A percentile compares a stretch with the other conserved stretches of the same genome.
Evolutionary conservation across 1,139 yeast genomes (phyloP).

Genomic region (Pichia cactophila): DNA sequence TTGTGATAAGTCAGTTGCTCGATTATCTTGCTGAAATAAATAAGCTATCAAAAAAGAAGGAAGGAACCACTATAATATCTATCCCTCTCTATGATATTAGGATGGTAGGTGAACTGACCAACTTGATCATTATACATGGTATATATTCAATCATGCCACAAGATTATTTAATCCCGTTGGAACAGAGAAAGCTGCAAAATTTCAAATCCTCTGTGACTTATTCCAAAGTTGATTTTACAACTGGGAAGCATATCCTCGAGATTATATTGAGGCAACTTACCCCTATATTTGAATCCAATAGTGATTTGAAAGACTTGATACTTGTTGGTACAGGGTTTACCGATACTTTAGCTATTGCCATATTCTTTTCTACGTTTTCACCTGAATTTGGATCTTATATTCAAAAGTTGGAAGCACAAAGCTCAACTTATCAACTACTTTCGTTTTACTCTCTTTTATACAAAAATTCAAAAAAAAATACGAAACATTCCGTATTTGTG

Average conservation of each 20-base stretch:
- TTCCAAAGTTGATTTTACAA: constrained; percentile 17
- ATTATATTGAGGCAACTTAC: constrained; percentile 33
- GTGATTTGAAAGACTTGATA: constrained; percentile 51
- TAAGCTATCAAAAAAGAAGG: constrained; percentile 27
- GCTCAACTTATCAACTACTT: constrained; percentile 56
- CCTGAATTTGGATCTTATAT: constrained; percentile 15
- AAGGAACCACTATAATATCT: constrained; percentile 42
- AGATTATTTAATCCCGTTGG: constrained; percentile 60
- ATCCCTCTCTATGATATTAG: constrained; percentile 82
- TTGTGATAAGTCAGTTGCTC: constrained; percentile 19
- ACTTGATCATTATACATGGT: constrained; percentile 60
- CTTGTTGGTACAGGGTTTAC: constrained; percentile 66
- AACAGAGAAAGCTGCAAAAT: constrained; percentile 46
- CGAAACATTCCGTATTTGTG: constrained; percentile 40
- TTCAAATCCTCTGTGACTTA: constrained; percentile 28
- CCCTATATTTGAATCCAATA: constrained; percentile 32
- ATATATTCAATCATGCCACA: constrained; percentile 55
- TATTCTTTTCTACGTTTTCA: neutral
- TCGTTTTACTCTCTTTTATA: constrained; percentile 48
- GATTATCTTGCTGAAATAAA: constrained; percentile 30
- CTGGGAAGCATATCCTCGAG: constrained; percentile 13
- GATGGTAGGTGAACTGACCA: constrained; percentile 56
- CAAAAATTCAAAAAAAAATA: constrained; percentile 27
- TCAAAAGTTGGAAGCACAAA: constrained; percentile 34
- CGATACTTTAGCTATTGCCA: constrained; percentile 50